phyloP scores from a whole-genome alignment of 768 basidiomycete species.

The Lentinula sp. region DNA sequence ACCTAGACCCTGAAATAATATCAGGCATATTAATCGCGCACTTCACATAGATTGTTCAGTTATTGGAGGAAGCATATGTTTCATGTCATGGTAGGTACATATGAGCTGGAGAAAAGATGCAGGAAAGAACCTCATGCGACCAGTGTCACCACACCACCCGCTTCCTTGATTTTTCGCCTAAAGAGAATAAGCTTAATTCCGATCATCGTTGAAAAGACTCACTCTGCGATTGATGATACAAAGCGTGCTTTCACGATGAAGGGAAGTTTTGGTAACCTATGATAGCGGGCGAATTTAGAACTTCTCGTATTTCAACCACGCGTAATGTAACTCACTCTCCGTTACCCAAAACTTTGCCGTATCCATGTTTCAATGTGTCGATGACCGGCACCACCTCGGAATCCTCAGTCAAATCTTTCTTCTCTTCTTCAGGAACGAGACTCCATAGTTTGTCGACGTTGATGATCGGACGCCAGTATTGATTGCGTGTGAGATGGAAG shows the following conservation, averaged over 20 bases:
- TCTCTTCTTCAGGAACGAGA: constrained; percentile 82
- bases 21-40: no score
- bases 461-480: constrained; percentile 91
- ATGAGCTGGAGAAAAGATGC: constrained; percentile 1
- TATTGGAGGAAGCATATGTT: constrained; percentile 1
- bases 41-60: not conserved
- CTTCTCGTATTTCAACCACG: not conserved
- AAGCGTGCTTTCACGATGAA: constrained; percentile 99
- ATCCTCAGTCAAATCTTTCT: constrained; percentile 62
- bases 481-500: constrained; percentile 92
- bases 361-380: constrained; percentile 78
- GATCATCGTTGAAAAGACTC: constrained; percentile 17
- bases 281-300: not conserved
- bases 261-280: constrained; percentile 48
- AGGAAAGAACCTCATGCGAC: constrained; percentile 57
- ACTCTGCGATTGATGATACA: constrained; percentile 85
- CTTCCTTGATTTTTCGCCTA: constrained; percentile 81
- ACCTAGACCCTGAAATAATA: no score
- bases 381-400: constrained; percentile 93
- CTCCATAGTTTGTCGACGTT: constrained; percentile 98
- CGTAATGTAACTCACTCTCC: constrained; percentile 56
- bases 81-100: constrained; percentile 6
- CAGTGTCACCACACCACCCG: constrained; percentile 90
- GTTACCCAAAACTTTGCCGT: constrained; percentile 93
- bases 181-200: constrained; percentile 3